These are phyloP conservation scores for Hygrocybe coccinea DNA, from an alignment of 768 basidiomycete genomes.

Conservation along the genomic window DNA sequence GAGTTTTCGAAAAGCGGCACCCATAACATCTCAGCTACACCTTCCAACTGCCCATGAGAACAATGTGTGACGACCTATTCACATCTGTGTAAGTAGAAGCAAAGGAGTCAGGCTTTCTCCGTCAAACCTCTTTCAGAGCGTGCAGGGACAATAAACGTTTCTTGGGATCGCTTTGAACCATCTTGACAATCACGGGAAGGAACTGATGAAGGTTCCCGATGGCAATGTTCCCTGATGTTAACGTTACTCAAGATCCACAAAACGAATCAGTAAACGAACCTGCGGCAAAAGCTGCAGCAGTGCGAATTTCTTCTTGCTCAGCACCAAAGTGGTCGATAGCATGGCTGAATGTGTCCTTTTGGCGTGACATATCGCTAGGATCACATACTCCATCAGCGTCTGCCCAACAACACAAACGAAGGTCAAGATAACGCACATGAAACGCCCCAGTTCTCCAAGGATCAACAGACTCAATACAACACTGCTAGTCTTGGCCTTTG, in stretches of 20 bases:
- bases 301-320: conserved; percentile 80
- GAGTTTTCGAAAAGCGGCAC: conserved; percentile 87
- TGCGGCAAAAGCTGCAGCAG: conserved; percentile 91
- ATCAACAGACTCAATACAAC: conserved; percentile 82
- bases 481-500: conserved; percentile 61
- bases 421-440: conserved; percentile 54
- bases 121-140: conserved; percentile 81
- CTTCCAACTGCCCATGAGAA: conserved; percentile 76
- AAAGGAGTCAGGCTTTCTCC: background rate
- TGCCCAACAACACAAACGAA: background rate
- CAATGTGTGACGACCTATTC: conserved; percentile 86
- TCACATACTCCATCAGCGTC: conserved; percentile 1
- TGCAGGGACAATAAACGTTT: conserved; percentile 84
- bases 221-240: conserved; percentile 75
- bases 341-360: conserved; percentile 71
- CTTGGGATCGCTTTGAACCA: conserved; percentile 68
- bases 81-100: background rate
- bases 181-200: conserved; percentile 77
- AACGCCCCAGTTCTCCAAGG: conserved; percentile 89
- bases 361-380: conserved; percentile 80
- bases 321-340: conserved; percentile 70
- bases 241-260: background rate
- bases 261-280: conserved; percentile 42
- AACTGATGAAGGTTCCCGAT: conserved; percentile 88
- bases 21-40: conserved; percentile 88